Conservation (phyloP, 139 green algal genomes). For the Trebouxia sp. region DNA sequence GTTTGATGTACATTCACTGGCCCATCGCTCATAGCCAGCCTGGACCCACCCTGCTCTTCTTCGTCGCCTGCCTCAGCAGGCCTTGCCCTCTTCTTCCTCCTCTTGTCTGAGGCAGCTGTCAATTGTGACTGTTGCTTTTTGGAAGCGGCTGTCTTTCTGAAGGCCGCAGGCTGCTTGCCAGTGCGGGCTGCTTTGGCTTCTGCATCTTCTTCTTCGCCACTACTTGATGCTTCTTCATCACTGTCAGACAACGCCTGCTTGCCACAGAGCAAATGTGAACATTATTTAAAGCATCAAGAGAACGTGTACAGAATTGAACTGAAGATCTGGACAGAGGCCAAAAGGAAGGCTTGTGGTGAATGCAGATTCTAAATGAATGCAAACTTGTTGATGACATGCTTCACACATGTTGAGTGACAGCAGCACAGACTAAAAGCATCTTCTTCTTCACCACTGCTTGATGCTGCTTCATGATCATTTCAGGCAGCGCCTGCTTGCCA, state of each 20-base stretch:
- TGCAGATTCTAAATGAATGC: too few relatives aligned
- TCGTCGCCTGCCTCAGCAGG: not conserved
- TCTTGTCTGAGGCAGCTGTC: not conserved
- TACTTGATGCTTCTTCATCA: conserved; percentile 20
- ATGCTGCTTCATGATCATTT: conserved; percentile 24
- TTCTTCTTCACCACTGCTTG: conserved; percentile 34
- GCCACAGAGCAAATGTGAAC: conserved; percentile 22
- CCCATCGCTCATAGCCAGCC: not conserved
- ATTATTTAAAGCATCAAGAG: too few relatives aligned
- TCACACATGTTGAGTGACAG: too few relatives aligned
- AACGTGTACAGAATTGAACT: too few relatives aligned
- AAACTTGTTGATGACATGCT: too few relatives aligned
- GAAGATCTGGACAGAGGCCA: too few relatives aligned
- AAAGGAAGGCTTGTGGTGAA: too few relatives aligned
- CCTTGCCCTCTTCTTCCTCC: not conserved
- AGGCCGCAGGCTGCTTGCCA: not conserved
- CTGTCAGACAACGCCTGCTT: not conserved
- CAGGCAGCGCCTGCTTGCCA: not conserved
- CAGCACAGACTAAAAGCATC: too few relatives aligned
- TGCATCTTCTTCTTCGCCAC: conserved; percentile 51
- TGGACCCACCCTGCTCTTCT: not conserved
- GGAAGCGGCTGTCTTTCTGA: not conserved
- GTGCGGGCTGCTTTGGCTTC: conserved; percentile 61
- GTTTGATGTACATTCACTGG: not conserved
- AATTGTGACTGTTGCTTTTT: not conserved